phyloP scores from a whole-genome alignment of 2,329 filamentous ascomycete genomes.

The Verticillium zaregamsianum region DNA sequence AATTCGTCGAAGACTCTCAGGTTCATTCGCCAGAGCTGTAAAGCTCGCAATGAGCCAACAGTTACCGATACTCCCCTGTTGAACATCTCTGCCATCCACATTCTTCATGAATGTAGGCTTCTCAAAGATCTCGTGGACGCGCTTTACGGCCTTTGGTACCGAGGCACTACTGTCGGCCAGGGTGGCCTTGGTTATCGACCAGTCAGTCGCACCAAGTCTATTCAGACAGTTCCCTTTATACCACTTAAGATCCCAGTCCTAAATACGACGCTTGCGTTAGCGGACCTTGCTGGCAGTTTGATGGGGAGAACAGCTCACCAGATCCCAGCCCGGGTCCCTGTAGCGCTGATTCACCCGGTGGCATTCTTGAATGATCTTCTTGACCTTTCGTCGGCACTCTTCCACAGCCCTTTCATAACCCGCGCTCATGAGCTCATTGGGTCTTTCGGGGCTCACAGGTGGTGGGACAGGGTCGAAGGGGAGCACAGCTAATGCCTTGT shows the following conservation, averaged over 20 bases:
- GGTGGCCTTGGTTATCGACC: conserved; percentile 43
- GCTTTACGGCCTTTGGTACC: conserved; percentile 71
- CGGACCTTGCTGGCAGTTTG: not conserved
- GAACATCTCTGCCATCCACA: conserved; percentile 68
- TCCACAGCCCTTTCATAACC: conserved; percentile 62
- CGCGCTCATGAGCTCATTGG: conserved; percentile 55
- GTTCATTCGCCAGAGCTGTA: conserved; percentile 70
- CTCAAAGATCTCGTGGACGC: conserved; percentile 71
- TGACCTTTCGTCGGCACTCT: conserved; percentile 58
- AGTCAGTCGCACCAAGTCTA: conserved; percentile 45
- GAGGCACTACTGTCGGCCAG: conserved; percentile 41
- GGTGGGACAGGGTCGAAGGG: conserved; percentile 58
- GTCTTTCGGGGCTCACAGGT: conserved; percentile 44
- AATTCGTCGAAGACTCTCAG: conserved; percentile 64
- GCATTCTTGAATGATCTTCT: conserved; percentile 62
- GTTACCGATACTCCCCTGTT: conserved; percentile 73
- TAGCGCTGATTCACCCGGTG: conserved; percentile 75
- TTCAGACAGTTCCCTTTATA: conserved; percentile 54
- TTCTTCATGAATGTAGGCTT: conserved; percentile 64
- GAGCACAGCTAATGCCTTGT: conserved; percentile 60
- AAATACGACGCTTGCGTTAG: not conserved
- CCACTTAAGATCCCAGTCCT: conserved; percentile 67
- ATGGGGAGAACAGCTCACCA: conserved; percentile 37
- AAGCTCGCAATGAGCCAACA: conserved; percentile 81
- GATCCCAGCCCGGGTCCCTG: conserved; percentile 58